Base-by-base conservation (phyloP, 2,329 filamentous ascomycete genomes). In the Xylariomycetidae sp. region DNA sequence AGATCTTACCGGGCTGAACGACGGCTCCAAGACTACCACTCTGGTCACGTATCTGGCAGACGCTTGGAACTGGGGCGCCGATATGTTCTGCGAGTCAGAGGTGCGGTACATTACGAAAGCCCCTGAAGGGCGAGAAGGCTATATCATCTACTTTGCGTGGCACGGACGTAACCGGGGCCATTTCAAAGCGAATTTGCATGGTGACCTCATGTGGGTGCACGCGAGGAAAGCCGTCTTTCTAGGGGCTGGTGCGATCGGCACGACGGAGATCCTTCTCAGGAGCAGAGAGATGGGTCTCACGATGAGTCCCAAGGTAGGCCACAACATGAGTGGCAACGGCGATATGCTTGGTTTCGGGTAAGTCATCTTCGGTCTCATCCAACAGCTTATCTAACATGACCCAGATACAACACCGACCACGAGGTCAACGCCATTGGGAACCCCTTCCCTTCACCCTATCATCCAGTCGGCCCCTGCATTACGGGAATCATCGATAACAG, bases 61-160 rank as follows among this genome's bases (percentile, higher is more conserved):
- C 53, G 79, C 81, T 2, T 84, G 79, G 80, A 81, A 82, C 47
- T 81, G 78, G 77, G 81, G 80, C 7, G 77, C 80, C 10, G 79
- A 85, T 48, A 74, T 85, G 56, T 85, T 85, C 42, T 85, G 80
- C 54, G 71, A 79, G 45, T 79, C 77, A 40, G 78, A 85, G 52
- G 80, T 83, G 2, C 66, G 74, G 27, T 74, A 82, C 47, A 63
- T 85, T 31, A 68, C 74, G 35, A 71, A 77, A 50, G 66, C 68
- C 26, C 62, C 62, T 2, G 51, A 54, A 1, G n/a, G n/a, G n/a
- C 57, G 59, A 4, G 67, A 69, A 11, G 79, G 80, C 2, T 84
- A 82, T 51, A 62, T 80, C 14, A 60, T 84, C 17, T 81, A 72
- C 56, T 83, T 79, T 50, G 70, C 76, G 10, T 82, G 77, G 77